Base-by-base conservation (phyloP, 345 rosid genomes). In the Garcia nutans region DNA sequence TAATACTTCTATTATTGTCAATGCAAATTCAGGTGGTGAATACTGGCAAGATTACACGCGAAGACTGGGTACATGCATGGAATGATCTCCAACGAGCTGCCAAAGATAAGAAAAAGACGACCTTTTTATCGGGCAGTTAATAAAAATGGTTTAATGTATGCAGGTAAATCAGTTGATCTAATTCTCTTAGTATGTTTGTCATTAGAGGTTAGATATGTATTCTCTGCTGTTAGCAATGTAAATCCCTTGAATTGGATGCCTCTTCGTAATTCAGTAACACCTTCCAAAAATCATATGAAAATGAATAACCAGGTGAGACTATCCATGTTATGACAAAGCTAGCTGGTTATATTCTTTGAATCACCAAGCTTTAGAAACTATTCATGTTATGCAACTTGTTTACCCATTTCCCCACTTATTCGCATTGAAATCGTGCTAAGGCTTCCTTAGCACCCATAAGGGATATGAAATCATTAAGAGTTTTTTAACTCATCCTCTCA, bases 91-190 rank as follows among this genome's bases (percentile, higher is more conserved):
- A 81, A 55, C 76, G 75, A 74, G 97, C 92, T 52, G 94, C 94
- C 54, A 86, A 82, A 80, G 84, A 80, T n/a, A 71, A 89, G 88
- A 75, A 86, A 84, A 64, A 80, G 80, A 44, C 83, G 97, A 37
- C 93, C 99, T 61, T 95, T 95, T 82, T 92, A 86, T 83, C 88
- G 99, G 41, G 94, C 85, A 9, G 91, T 85, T 68, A 79, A 92
- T 79, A 87, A 91, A 65, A 64, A 59, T 59, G 92, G 96, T 82
- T 86, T 95, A 41, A 95, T 95, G 99, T 91, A 92, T 80, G 97
- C 99, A 89, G 99, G 99, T 93, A 84, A 49, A 75, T 1, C 68
- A 60, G 62, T 68, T 73, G 37, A 17, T 52, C 54, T 54, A 22
- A 64, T 3, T 54, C 58, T 15, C 8, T 17, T 17, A 4, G 41